Base-by-base conservation (phyloP, 371 early-diverging fungal genomes). In the Apophysomyces trapeziformis region DNA sequence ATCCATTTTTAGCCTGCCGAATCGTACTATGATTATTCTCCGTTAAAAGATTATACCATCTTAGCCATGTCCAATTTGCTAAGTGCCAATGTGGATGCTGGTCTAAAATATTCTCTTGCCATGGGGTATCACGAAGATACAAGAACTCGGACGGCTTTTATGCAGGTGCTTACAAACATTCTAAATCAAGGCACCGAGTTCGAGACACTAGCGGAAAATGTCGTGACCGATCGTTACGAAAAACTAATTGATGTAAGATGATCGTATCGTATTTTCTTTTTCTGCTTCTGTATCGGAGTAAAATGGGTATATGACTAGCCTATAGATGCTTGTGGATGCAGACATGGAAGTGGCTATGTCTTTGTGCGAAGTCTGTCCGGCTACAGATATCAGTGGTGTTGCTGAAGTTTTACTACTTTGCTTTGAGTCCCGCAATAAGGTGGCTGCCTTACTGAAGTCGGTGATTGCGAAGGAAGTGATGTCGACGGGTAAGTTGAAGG, bases 71-170 rank as follows among this genome's bases (percentile, higher is more conserved):
- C 95, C 12, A 92, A 95, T 68, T 86, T 97, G 66, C 76, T 97
- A 7, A 90, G 92, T 16, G 92, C 94, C 7, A 97, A 97, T 72
- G 88, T 96, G 35, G 96, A 95, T 68, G 87, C 92, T 16, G 96
- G 95, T 9, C 80, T 97, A 41, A 90, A 92, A 70, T 93, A 90
- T 74, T 94, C 95, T 21, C 75, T 97, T 35, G 84, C 93, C 0
- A 91, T 95, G 87, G 93, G 93, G 13, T 97, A 97, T 67, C 93
- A 96, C 68, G 95, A 95, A 67, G 96, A 96, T 71, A 80, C 87
- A n/a, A 85, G 89, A 61, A 93, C 92, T 11, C 83, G 96, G 13
- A 90, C 93, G 0, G 90, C 95, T 2, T 97, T 96, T 65, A 95
- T 95, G 83, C 92, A 94, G 62, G 95, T 97, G 35, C 74, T 97